Base-by-base conservation (phyloP, 176 grass and related monocot genomes). In the Oryza coarctata region DNA sequence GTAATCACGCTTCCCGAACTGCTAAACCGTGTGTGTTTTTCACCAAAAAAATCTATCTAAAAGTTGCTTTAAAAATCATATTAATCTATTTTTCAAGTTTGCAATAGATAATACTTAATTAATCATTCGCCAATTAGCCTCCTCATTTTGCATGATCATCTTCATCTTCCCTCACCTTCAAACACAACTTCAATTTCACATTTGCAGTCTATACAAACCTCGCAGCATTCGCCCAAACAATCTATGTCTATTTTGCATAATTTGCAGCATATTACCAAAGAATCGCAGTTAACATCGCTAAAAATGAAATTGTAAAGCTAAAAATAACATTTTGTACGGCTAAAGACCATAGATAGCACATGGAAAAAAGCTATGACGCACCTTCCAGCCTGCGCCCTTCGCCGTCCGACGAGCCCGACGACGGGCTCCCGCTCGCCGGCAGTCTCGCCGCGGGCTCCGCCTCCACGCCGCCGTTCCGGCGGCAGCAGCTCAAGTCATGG, bases 401-500 rank as follows among this genome's bases (percentile, higher is more conserved):
- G 23, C 76, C 82, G 50, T 75, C 82, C n/a, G 81, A 73, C 36
- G 74, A 83, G 68, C 41, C 65, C 32, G 82, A 84, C 6, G 86
- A 84, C n/a, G 80, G 69, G 70, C 63, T 82, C 71, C 73, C 52
- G 49, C 70, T 88, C 52, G 30, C 50, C 63, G 26, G 61, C 74
- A 61, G 77, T 35, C 43, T 62, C 45, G 73, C 69, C 17, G 62
- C 65, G 18, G 70, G 75, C 76, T 62, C 38, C 65, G 3, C 32
- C 73, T n/a, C 50, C 50, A 17, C 8, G 22, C 35, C 11, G 31
- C 50, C 17, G 64, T 18, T 50, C 23, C 45, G 67, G 31, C 22
- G 58, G 74, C 25, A 50, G 5, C 72, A 60, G 55, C 2, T 25
- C 55, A 60, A 60, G n/a, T 60, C n/a, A 60, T 11, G 22, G 22